Conservation (phyloP, 1,284 basidiomycete genomes). For the Ceratobasidium sp. region DNA sequence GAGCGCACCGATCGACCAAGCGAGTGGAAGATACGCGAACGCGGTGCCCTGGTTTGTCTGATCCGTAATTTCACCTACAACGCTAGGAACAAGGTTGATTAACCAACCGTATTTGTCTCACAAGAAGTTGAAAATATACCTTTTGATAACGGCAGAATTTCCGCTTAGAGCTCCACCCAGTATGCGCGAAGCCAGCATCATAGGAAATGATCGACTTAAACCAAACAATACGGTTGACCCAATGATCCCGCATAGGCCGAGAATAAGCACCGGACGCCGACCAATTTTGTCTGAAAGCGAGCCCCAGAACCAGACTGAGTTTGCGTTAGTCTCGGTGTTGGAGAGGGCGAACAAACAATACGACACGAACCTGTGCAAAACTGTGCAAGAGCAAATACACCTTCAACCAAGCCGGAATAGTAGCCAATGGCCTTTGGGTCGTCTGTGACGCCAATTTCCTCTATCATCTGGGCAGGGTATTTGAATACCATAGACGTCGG, state of each 20-base stretch:
- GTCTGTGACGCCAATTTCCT: slow-evolving; percentile 51
- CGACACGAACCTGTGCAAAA: slow-evolving; percentile 38
- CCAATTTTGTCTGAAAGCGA: slow-evolving; percentile 45
- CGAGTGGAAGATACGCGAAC: slow-evolving; percentile 40
- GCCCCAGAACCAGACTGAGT: slow-evolving; percentile 46
- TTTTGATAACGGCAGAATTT: slow-evolving; percentile 41
- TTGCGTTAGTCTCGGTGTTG: slow-evolving; percentile 20
- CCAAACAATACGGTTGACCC: slow-evolving; percentile 51
- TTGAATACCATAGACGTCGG: background rate
- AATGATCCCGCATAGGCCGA: slow-evolving; percentile 50
- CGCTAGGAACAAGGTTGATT: slow-evolving; percentile 21
- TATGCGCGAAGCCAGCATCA: slow-evolving; percentile 48
- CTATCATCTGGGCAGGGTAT: slow-evolving; percentile 49
- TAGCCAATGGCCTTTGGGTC: slow-evolving; percentile 50
- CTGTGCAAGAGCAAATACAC: slow-evolving; percentile 50
- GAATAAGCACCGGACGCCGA: slow-evolving; percentile 51
- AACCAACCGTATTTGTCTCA: too few species aligned
- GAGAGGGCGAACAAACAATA: background rate
- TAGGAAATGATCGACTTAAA: slow-evolving; percentile 47
- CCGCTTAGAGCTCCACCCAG: slow-evolving; percentile 48
- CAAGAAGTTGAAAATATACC: slow-evolving; percentile 34
- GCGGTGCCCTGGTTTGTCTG: slow-evolving; percentile 42
- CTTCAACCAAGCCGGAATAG: slow-evolving; percentile 51
- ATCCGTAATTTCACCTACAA: slow-evolving; percentile 42
- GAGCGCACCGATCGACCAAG: slow-evolving; percentile 42